Conservation (phyloP, 768 basidiomycete genomes). For the Thelephora ganbajun region DNA sequence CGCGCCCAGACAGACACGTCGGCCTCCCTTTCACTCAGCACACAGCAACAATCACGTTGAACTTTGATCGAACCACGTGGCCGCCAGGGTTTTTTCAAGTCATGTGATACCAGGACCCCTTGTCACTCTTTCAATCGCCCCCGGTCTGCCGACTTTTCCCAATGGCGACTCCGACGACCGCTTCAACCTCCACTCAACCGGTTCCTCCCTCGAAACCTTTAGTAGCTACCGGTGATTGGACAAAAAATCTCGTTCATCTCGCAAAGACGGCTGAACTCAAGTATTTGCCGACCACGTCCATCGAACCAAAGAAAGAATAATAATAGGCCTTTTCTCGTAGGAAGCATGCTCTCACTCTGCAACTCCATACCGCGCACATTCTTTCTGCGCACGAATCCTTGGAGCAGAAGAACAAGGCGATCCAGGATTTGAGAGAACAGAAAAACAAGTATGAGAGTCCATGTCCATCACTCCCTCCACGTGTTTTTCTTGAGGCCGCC, state of each 20-base stretch:
- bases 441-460: constrained; percentile 55
- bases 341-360: constrained; percentile 73
- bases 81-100: no score
- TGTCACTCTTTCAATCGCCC: background rate
- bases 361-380: constrained; percentile 79
- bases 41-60: no score
- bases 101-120: no score
- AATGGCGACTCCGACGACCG: constrained; percentile 18
- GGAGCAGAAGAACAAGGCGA: constrained; percentile 62
- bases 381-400: constrained; percentile 70
- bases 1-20: no score
- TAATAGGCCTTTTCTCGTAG: constrained; percentile 19
- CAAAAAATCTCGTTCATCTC: constrained; percentile 71
- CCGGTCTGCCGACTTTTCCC: background rate
- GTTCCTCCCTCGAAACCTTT: constrained; percentile 25
- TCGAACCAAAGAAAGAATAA: background rate
- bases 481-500: constrained; percentile 1
- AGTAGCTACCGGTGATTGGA: constrained; percentile 78
- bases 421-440: constrained; percentile 75
- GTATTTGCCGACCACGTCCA: constrained; percentile 28
- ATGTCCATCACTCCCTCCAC: constrained; percentile 3
- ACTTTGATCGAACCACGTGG: no score
- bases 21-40: no score
- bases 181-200: constrained; percentile 12
- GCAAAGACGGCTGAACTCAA: constrained; percentile 83